Evolutionary conservation across 1,139 yeast species (phyloP).

Genomic region (Nakaseomyces kungkrabaensis): DNA sequence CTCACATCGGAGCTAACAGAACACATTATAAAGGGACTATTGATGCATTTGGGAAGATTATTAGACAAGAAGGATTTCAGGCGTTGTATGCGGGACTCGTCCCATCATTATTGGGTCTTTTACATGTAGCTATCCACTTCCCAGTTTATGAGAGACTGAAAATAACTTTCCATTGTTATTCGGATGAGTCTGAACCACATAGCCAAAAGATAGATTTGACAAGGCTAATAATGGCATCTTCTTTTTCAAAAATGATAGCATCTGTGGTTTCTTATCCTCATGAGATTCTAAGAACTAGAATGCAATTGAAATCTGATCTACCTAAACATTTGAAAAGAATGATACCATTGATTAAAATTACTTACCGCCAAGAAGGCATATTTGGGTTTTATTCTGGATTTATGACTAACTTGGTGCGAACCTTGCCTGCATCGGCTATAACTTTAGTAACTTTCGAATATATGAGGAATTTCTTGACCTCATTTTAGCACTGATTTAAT

Average conservation of each 20-base stretch:
- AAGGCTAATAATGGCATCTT: constrained; percentile 61
- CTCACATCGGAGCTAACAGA: constrained; percentile 26
- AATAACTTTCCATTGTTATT: constrained; percentile 33
- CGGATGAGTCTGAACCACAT: constrained; percentile 5
- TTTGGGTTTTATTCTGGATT: constrained; percentile 87
- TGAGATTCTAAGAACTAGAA: constrained; percentile 84
- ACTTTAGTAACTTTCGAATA: constrained; percentile 91
- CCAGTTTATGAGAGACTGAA: constrained; percentile 89
- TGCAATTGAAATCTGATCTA: constrained; percentile 46
- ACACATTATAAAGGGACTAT: constrained; percentile 62
- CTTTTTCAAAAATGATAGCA: constrained; percentile 81
- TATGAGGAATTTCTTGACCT: constrained; percentile 48
- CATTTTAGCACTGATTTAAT: too few relatives aligned
- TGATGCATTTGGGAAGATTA: constrained; percentile 78
- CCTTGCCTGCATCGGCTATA: constrained; percentile 92
- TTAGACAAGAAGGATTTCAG: constrained; percentile 60
- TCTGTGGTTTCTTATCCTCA: constrained; percentile 90
- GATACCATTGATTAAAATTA: constrained; percentile 39
- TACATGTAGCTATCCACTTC: constrained; percentile 94
- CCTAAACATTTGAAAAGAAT: constrained; percentile 28
- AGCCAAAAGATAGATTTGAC: constrained; percentile 26
- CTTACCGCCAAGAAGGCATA: constrained; percentile 64
- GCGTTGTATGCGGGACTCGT: constrained; percentile 88
- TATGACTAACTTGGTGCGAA: constrained; percentile 72
- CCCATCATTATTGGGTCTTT: constrained; percentile 81